Percentiles rank a stretch among this genome's conserved stretches.
These are phyloP conservation scores for Candida mattraensis DNA, from an alignment of 805 yeast genomes.

Conservation along the genomic window DNA sequence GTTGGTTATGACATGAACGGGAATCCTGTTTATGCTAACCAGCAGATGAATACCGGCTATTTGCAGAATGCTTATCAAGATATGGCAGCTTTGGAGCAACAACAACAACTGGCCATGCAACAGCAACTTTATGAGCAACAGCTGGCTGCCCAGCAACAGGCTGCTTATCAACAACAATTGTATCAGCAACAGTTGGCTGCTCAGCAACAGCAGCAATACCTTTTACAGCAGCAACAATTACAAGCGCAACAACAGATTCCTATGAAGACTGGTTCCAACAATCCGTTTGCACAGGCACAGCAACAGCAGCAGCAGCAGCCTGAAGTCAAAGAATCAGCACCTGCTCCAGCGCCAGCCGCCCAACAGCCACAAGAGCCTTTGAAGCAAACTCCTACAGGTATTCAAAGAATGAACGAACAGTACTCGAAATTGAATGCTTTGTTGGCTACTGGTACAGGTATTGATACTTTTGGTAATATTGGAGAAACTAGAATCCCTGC, in stretches of 20 bases:
- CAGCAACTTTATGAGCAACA: constrained; percentile 22
- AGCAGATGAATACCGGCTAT: constrained; percentile 54
- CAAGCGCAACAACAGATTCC: constrained; percentile 38
- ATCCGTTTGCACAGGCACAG: constrained; percentile 34
- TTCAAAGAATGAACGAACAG: constrained; percentile 54
- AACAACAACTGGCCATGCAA: constrained; percentile 10
- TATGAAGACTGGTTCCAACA: constrained; percentile 39
- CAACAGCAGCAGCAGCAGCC: constrained; percentile 37
- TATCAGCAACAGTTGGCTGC: constrained; percentile 27
- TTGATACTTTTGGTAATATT: constrained; percentile 90
- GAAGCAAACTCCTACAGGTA: constrained; percentile 50
- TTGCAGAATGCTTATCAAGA: constrained; percentile 45
- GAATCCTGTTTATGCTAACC: constrained; percentile 56
- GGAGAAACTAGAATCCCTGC: constrained; percentile 87
- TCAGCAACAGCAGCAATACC: constrained; percentile 19
- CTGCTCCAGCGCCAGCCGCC: constrained; percentile 34
- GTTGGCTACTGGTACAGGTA: constrained; percentile 83
- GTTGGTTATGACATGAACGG: constrained; percentile 61
- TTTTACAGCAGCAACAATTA: constrained; percentile 12
- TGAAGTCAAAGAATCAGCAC: constrained; percentile 7
- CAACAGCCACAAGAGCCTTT: constrained; percentile 37
- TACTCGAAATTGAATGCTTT: constrained; percentile 74
- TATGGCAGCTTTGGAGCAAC: constrained; percentile 21
- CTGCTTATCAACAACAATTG: constrained; percentile 23
- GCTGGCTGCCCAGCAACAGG: constrained; percentile 25